Base-by-base conservation (phyloP, 768 basidiomycete species). In the Ramaria rubella region DNA sequence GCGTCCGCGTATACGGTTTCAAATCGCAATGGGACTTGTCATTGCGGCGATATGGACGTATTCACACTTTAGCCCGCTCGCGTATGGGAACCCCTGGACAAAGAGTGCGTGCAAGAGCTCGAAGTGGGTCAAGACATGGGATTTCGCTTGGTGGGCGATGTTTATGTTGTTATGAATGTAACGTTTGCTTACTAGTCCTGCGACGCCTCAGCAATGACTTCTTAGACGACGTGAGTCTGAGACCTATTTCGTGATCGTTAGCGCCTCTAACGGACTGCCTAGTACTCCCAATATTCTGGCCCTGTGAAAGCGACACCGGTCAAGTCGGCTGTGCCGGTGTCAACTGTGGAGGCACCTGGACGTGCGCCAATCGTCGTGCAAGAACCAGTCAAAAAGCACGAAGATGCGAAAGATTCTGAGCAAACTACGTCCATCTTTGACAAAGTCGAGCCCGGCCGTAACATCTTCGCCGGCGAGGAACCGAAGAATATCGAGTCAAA, bases 81-180 rank as follows among this genome's bases (percentile, higher is more conserved):
- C 80, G 0, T 98, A 99, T 67, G 96, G 91, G 0, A 81, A 72
- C 19, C 76, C 81, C 0, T 98, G 95, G 96, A 97, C 95, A 31
- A 90, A 78, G 72, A 66, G 64, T 7, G 77, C 90, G 59, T 98
- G 96, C 63, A 68, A 77, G 51, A 78, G 73, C 38, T 84, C 91
- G 1, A 85, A 83, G 66, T 94, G 92, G 91, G 62, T 95, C 38
- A 91, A 85, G 73, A 88, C 86, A 4, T 99, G 96, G 96, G 96
- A 99, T 71, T 97, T 98, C 68, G 80, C 83, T 27, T 99, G 94
- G 87, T 85, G 64, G 40, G 79, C 68, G 26, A 17, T 42, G 17
- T 7, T 42, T 42, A 21, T 42, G 5, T 12, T 17, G n/a, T n/a
- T 42, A 21, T 2, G 17, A 17, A 19, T 2, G 14, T 7, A 11